Conservation (phyloP, 768 basidiomycete genomes). For the Lyophyllum atratum region DNA sequence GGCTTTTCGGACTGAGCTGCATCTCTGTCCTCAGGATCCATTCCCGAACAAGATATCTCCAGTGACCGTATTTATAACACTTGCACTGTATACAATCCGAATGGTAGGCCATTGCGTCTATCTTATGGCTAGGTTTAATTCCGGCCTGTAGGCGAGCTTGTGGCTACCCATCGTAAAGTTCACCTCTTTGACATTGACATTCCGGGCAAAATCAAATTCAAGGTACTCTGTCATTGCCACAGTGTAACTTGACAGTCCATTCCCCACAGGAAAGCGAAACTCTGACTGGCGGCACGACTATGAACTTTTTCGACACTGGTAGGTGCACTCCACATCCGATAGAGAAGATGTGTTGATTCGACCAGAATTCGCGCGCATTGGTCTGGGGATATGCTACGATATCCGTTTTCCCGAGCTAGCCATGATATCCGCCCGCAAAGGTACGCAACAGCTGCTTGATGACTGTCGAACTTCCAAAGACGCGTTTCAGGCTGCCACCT, state of each 20-base stretch:
- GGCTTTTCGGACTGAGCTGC: neutral
- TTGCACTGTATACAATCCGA: constrained; percentile 85
- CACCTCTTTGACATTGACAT: constrained; percentile 99
- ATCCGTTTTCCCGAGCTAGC: constrained; percentile 93
- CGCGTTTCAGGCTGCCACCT: constrained; percentile 70
- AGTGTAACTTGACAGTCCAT: constrained; percentile 1
- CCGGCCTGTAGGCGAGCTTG: constrained; percentile 65
- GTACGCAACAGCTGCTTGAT: constrained; percentile 35
- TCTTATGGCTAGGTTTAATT: neutral
- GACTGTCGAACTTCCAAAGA: neutral
- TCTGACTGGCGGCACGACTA: constrained; percentile 69
- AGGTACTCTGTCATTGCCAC: constrained; percentile 42
- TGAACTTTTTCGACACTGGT: constrained; percentile 91
- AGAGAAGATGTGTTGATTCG: neutral
- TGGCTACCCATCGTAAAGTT: constrained; percentile 90
- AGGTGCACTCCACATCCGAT: neutral
- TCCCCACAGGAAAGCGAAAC: constrained; percentile 79
- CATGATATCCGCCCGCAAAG: constrained; percentile 86
- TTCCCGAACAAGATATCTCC: constrained; percentile 76
- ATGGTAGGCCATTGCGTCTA: constrained; percentile 44
- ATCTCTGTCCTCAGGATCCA: constrained; percentile 64
- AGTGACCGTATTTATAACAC: constrained; percentile 87
- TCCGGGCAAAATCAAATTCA: constrained; percentile 87
- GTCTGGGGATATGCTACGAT: constrained; percentile 96
- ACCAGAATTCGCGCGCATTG: constrained; percentile 94